Base-by-base conservation (phyloP, 2,329 filamentous ascomycete genomes). In the Ophiostoma pallidulum region DNA sequence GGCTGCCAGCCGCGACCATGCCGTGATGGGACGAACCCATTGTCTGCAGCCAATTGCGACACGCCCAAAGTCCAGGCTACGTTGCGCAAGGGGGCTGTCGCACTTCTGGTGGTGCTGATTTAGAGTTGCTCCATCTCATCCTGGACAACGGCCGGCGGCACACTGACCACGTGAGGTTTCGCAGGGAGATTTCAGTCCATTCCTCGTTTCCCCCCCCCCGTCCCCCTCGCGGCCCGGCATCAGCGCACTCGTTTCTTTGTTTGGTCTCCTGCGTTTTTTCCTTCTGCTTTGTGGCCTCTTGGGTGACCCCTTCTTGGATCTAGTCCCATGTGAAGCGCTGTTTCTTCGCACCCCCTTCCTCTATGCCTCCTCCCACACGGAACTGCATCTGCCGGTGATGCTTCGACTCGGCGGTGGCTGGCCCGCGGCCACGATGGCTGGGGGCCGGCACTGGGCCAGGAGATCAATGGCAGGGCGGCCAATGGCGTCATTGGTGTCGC, bases 331-430 rank as follows among this genome's bases (percentile, higher is more conserved):
- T 33, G 12, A 33, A 16, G 19, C n/a, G 19, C 19, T 40, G 12
- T 8, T n/a, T 26, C 26, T 28, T 28, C 26, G 26, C 19, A 14
- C 37, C 14, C 26, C 10, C 36, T 28, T 48, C 39, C 39, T 60
- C 39, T 60, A 66, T 66, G 64, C 59, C 51, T 62, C 57, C 57
- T 57, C 56, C 49, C 50, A 31, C 19, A 31, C 31, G 18, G 20
- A 49, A 57, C 53, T 51, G 56, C 44, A 35, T 47, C 59, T 64
- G 55, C 59, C 61, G 65, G 64, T 66, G 60, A 67, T 64, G 63
- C 64, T 61, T 61, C 64, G 62, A 62, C 60, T 58, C 57, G 63
- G 60, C 62, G 61, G 60, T 61, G 58, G 46, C 32, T 39, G 43
- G 18, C 39, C 18, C 26, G 32, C 44, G 12, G 35, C 10, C 29